Base-by-base conservation (phyloP, 2,329 filamentous ascomycete genomes). In the Incumbomyces delicatus region DNA sequence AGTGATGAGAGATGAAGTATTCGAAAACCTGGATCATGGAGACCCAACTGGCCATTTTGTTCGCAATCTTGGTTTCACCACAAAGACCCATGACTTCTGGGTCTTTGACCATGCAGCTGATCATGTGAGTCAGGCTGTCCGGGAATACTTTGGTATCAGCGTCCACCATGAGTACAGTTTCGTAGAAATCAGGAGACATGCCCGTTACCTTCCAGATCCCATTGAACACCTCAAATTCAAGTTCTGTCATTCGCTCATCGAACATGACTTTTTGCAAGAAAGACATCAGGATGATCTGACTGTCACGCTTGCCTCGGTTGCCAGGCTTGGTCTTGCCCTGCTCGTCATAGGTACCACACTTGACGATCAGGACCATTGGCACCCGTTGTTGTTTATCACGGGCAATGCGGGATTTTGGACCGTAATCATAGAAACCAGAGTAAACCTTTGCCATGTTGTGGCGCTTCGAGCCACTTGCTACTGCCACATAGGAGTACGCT, bases 241-340 rank as follows among this genome's bases (percentile, higher is more conserved):
- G 82, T 66, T 98, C 90, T 14, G 94, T 98, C 92, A 98, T 98
- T 52, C 92, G 85, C 69, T 98, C 94, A 64, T 98, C 92, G 60
- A 98, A 98, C 92, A 98, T 98, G 62, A 98, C 92, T 72, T 98
- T 98, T 64, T 98, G 92, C 57, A 98, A 72, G 76, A 98, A 98
- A 4, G 89, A 95, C 92, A 98, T 98, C 56, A 98, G 76, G 58
- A 98, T 92, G 61, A 98, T 95, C 66, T 98, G 92, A 72, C 87
- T 95, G 75, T 98, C 92, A 63, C 92, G 87, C 75, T 98, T 98
- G 67, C 92, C 94, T 68, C 92, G 81, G 69, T 98, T 98, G 58
- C 92, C 92, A 11, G 94, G 87, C 69, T 98, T 98, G 48, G 84
- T 76, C 58, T 84, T 83, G 34, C 67, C 73, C 29, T 80, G 76